Base-by-base conservation (phyloP, 1,284 basidiomycete species). In the Rhodotorula sp. region DNA sequence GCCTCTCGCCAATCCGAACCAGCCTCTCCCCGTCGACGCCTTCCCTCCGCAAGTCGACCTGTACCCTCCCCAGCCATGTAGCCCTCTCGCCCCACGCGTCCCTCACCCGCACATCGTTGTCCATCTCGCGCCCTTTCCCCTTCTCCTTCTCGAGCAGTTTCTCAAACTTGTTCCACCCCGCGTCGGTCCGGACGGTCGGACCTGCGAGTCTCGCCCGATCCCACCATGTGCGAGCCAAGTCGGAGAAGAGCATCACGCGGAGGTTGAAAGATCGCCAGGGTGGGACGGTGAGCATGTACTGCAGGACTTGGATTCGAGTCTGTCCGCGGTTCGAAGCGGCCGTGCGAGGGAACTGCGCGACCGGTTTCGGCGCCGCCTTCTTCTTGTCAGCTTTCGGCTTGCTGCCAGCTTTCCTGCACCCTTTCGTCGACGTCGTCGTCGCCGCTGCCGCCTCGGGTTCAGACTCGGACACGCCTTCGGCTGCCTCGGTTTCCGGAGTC, bases 21-120 rank as follows among this genome's bases (percentile, higher is more conserved):
- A 57, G 85, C 37, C 76, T 85, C 66, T 85, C 85, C 0, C 89
- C 89, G 76, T 89, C 87, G 0, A 91, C 89, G 14, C 90, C 90
- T 77, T 91, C 88, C 2, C 88, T 79, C 78, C 76, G 44, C 33
- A 70, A 8, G 14, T 58, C 58, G 0, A 68, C 64, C 14, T 30
- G 10, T 6, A 75, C 72, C 29, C 30, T 4, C 20, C 70, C 66
- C 3, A 78, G 4, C 61, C 68, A 58, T 44, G 62, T 48, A 26
- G 68, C 70, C 30, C 64, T 51, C 46, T 67, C 66, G 18, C 64
- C 69, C 71, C 72, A 75, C 4, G 68, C 33, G 33, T 76, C 68
- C 4, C 14, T 8, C 26, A 26, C 29, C 10, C 14, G 37, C 37
- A 42, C 2, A 42, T 2, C 53, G 53, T 12, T 7, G 26, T 14